These are phyloP conservation scores for Solanum commersonii DNA, from an alignment of 257 asterid species.

Conservation along the genomic window DNA sequence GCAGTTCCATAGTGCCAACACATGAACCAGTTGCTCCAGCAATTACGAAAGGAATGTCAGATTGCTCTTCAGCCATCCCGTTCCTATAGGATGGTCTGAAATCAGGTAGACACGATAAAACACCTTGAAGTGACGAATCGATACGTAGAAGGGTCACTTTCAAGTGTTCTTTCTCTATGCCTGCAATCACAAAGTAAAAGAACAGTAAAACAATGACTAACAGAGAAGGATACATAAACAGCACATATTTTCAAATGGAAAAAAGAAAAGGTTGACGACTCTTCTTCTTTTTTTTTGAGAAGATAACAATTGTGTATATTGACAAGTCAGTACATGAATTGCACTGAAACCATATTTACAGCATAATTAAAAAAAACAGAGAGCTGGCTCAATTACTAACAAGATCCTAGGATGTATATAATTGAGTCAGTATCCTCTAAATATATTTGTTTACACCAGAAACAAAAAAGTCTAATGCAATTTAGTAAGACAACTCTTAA, in stretches of 20 bases:
- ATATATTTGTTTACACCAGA: background rate
- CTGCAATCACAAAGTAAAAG: constrained; percentile 40
- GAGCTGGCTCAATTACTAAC: background rate
- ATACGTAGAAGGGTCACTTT: constrained; percentile 98
- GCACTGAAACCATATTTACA: background rate
- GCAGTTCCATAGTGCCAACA: constrained; percentile 81
- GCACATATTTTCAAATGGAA: background rate
- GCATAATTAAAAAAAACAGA: background rate
- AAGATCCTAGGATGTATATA: background rate
- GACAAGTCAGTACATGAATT: background rate
- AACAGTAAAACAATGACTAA: constrained; percentile 7
- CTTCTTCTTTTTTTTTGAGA: background rate
- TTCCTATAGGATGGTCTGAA: constrained; percentile 71
- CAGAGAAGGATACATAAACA: background rate
- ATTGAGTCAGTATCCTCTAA: background rate
- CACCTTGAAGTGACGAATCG: constrained; percentile 96
- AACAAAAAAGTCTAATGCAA: background rate
- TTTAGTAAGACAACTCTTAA: background rate
- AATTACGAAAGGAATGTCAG: constrained; percentile 47
- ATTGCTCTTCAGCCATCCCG: constrained; percentile 60
- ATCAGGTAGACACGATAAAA: constrained; percentile 95
- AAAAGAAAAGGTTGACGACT: background rate
- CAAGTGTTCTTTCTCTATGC: constrained; percentile 93
- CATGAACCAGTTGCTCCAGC: constrained; percentile 94
- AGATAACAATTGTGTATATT: background rate